Conservation (phyloP, 768 basidiomycete species). For the Kwoniella dejecticola region DNA sequence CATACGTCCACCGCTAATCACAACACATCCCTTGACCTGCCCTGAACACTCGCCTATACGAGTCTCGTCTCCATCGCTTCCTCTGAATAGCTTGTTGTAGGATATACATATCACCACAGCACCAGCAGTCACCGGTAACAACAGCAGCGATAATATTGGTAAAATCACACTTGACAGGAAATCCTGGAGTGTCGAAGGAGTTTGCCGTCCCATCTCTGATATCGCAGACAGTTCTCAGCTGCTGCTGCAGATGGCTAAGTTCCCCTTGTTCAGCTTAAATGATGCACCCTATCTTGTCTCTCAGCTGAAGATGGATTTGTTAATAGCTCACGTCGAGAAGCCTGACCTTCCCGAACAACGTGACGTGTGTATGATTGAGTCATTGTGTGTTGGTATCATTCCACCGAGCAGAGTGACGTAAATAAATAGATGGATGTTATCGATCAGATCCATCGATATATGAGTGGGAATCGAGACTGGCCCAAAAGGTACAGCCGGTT, state of each 20-base stretch:
- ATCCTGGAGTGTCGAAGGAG: conserved; percentile 21
- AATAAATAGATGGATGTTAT: not conserved
- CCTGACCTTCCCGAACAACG: too few relatives aligned
- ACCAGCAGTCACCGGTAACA: conserved; percentile 36
- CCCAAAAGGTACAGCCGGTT: not conserved
- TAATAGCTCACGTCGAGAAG: too few relatives aligned
- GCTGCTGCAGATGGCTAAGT: too few relatives aligned
- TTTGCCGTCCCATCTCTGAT: conserved; percentile 26
- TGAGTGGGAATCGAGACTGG: not conserved
- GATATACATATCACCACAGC: conserved; percentile 36
- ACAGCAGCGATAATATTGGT: conserved; percentile 27
- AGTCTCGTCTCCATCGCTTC: not conserved
- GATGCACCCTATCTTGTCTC: too few relatives aligned
- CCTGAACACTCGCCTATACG: not conserved
- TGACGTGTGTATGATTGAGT: too few relatives aligned
- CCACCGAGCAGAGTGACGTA: not conserved
- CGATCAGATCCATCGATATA: not conserved
- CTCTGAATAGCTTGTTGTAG: conserved; percentile 13
- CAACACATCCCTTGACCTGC: conserved; percentile 34
- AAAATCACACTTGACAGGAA: conserved; percentile 28
- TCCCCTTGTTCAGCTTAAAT: too few relatives aligned
- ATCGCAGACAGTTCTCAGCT: too few relatives aligned
- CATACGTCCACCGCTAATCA: conserved; percentile 52
- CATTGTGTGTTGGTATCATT: too few relatives aligned
- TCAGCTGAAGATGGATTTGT: too few relatives aligned